Evolutionary conservation across 768 basidiomycete genomes (phyloP).

Genomic region (Mycena filopes): DNA sequence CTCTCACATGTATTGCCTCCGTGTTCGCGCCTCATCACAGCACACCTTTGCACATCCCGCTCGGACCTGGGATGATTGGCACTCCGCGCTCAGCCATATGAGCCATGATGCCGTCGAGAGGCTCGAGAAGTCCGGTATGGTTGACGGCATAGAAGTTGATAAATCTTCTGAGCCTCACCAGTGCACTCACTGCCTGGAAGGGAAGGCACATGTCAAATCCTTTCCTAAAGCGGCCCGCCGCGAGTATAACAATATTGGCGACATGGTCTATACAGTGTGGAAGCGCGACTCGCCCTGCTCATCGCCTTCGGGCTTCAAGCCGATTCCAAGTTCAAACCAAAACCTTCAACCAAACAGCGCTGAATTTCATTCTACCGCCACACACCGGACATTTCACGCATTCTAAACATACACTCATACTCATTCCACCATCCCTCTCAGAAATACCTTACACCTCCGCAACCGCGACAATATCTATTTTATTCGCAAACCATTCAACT

Average conservation of each 20-base stretch:
- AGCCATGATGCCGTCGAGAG: slow-evolving; percentile 25
- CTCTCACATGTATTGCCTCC: slow-evolving; percentile 9
- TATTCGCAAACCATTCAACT: too few relatives aligned
- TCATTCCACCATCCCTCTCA: too few relatives aligned
- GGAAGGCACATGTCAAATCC: slow-evolving; percentile 44
- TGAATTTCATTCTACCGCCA: too few relatives aligned
- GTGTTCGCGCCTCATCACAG: not conserved
- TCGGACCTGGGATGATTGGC: slow-evolving; percentile 42
- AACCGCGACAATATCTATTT: too few relatives aligned
- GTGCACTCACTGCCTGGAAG: slow-evolving; percentile 48
- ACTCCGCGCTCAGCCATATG: slow-evolving; percentile 29
- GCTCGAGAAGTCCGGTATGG: slow-evolving; percentile 22
- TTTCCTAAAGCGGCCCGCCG: slow-evolving; percentile 39
- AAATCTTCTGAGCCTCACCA: slow-evolving; percentile 12
- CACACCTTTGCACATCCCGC: not conserved
- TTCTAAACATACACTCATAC: too few relatives aligned
- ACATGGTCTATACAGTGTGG: not conserved
- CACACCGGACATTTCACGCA: too few relatives aligned
- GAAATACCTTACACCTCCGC: too few relatives aligned
- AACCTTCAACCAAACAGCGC: too few relatives aligned
- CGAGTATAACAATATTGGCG: slow-evolving; percentile 7
- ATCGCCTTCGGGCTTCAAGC: too few relatives aligned
- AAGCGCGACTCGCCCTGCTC: too few relatives aligned
- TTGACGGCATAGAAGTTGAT: slow-evolving; percentile 7
- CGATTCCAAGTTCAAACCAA: too few relatives aligned